Base-by-base conservation (phyloP, 2,329 filamentous ascomycete genomes). In the Scleromitrula shiraiana region DNA sequence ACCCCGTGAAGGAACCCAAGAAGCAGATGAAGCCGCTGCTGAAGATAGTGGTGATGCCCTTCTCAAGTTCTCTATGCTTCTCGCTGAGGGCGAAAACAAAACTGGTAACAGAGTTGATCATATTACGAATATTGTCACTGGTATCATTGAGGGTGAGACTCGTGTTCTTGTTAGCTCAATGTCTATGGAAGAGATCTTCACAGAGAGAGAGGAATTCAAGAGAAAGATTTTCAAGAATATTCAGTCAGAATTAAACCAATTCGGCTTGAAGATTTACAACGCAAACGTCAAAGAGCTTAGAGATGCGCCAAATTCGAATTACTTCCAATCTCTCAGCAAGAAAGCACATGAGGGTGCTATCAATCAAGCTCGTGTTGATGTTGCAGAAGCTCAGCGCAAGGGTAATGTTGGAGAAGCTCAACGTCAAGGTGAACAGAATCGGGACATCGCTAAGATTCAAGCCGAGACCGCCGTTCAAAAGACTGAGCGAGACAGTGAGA, bases 141-240 rank as follows among this genome's bases (percentile, higher is more conserved):
- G 87, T 51, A 89, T 94, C 64, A 93, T 94, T 57, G 87, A 94
- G 65, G 88, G 88, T 53, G 88, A 94, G 66, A 90, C 85, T 1
- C 78, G 88, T 50, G 84, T 88, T 5, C 80, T 94, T 45, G 85
- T 94, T 35, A 87, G 82, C 0, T 83, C 80, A 57, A 91, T 94
- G 85, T 91, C 86, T 1, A 58, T 57, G 50, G 55, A 58, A 22
- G 54, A 57, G 29, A 52, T 57, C 23, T 90, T 90, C 66, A 83
- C 81, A 51, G 82, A 87, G 66, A 74, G 85, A 27, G 82, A 86
- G 56, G 71, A 84, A 36, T 89, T 89, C 72, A 88, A 91, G 70
- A 77, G 75, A 56, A 81, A 84, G 56, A 83, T 86, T 58, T 84
- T 83, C 66, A 73, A 73, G 55, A 85, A 60, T 15, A 62, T 62